These are phyloP conservation scores for Penicillium sp. DNA, from an alignment of 2,329 filamentous ascomycete genomes.

Conservation along the genomic window DNA sequence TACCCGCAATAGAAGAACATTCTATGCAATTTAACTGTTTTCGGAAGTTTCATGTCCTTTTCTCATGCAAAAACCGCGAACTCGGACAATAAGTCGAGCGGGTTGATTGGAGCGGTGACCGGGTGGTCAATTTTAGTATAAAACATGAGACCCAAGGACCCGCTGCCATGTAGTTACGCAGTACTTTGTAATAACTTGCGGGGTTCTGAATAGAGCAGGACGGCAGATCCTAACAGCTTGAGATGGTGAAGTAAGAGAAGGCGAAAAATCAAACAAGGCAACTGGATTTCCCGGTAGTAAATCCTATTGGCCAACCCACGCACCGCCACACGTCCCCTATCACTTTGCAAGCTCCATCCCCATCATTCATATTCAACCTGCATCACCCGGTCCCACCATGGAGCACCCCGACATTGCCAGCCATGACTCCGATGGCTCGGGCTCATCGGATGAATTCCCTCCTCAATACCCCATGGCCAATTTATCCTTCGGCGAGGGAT, in stretches of 20 bases:
- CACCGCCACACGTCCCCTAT: slow-evolving; percentile 31
- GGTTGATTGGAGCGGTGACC: neutral
- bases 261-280: neutral
- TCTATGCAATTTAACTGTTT: neutral
- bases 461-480: slow-evolving; percentile 31
- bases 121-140: slow-evolving; percentile 2
- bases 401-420: slow-evolving; percentile 41
- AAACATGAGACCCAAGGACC: neutral
- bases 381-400: slow-evolving; percentile 32
- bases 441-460: slow-evolving; percentile 41
- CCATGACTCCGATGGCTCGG: slow-evolving; percentile 40
- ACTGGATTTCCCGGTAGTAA: neutral
- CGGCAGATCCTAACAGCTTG: slow-evolving; percentile 1
- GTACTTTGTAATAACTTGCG: slow-evolving; percentile 1
- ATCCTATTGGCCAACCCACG: slow-evolving; percentile 13
- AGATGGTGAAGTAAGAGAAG: neutral
- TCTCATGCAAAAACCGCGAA: neutral
- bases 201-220: neutral
- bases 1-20: neutral
- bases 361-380: slow-evolving; percentile 3
- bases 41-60: neutral
- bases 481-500: slow-evolving; percentile 30
- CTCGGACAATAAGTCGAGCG: neutral
- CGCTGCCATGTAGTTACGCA: no score
- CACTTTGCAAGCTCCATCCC: slow-evolving; percentile 10